phyloP scores from a whole-genome alignment of 352 stramenopile genomes.

The Phytophthora fragariaefolia region DNA sequence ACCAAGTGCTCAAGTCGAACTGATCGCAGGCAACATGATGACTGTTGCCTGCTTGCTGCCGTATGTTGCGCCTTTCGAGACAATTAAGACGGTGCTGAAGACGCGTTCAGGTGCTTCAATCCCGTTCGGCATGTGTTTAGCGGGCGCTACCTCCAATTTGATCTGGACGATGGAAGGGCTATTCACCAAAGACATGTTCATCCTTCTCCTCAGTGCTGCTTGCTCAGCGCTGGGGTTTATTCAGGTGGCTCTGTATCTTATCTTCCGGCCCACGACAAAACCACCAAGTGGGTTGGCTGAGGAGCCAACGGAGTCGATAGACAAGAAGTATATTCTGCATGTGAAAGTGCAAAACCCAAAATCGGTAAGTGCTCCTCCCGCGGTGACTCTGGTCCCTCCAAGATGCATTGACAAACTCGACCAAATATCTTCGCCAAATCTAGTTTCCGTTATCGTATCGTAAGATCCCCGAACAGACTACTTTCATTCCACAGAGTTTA shows the following conservation, averaged over 20 bases:
- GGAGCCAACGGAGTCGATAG: background rate
- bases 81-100: conserved; percentile 43
- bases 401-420: conserved; percentile 18
- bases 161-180: conserved; percentile 43
- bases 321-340: conserved; percentile 13
- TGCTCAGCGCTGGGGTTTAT: conserved; percentile 25
- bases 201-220: conserved; percentile 29
- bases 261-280: conserved; percentile 23
- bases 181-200: conserved; percentile 29
- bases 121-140: conserved; percentile 40
- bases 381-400: background rate
- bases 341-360: background rate
- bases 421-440: conserved; percentile 4
- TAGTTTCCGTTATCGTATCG: conserved; percentile 15
- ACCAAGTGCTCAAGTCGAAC: conserved; percentile 17
- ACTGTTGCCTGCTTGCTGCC: conserved; percentile 37
- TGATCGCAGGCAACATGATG: conserved; percentile 42
- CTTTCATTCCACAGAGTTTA: too few species aligned
- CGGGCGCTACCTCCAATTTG: conserved; percentile 32
- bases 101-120: conserved; percentile 37
- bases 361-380: background rate
- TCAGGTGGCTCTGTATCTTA: conserved; percentile 35
- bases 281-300: background rate
- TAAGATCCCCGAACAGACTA: conserved; percentile 2
- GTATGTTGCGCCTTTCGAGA: conserved; percentile 48